Evolutionary conservation across 2,329 filamentous ascomycete genomes (phyloP), one percentile per base, ranked within the genome.

Genomic region (Gnomoniopsis sp.): DNA sequence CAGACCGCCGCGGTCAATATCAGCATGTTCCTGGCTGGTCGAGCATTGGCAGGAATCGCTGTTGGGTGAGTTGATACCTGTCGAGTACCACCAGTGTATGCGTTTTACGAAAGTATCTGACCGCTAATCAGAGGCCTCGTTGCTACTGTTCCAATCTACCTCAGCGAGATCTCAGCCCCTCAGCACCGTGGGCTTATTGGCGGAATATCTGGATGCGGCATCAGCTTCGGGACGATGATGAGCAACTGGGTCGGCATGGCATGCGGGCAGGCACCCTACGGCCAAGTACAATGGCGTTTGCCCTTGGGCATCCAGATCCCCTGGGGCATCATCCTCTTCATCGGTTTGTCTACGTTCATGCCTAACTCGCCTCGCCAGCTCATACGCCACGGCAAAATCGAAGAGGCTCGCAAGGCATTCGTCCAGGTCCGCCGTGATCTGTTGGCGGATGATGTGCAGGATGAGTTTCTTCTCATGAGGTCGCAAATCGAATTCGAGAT

Each of bases 181-280:
- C 66, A 72, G 10, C 70, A 72, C 53, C 75, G 81, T 41, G 81
- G 81, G n/a, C 68, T 83, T 15, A 82, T 83, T 58, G 80, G 78
- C 17, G 79, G 80, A 15, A 74, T 80, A 47, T 80, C 77, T 1
- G 81, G 82, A 8, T 79, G 79, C 53, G 81, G 81, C 8, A 81
- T 84, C 59, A 75, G 79, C 2, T 79, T 82, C 53, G 82, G 81
- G 12, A 82, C 79, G 3, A 82, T 83, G 79, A 70, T 74, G 62
- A 80, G 79, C 4, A 85, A 84, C 65, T 84, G 81, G 82, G 75
- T 83, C 3, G 81, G 81, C 3, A 84, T 79, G 62, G 80, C 79
- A 0, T 82, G 81, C 61, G 75, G 77, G 21, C 83, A 77, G 56
- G 79, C 81, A 0, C 73, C 80, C 0, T 82, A 83, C 58, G 81